phyloP scores from a whole-genome alignment of 2,329 filamentous ascomycete genomes.

The Aspergillus fijiensis region DNA sequence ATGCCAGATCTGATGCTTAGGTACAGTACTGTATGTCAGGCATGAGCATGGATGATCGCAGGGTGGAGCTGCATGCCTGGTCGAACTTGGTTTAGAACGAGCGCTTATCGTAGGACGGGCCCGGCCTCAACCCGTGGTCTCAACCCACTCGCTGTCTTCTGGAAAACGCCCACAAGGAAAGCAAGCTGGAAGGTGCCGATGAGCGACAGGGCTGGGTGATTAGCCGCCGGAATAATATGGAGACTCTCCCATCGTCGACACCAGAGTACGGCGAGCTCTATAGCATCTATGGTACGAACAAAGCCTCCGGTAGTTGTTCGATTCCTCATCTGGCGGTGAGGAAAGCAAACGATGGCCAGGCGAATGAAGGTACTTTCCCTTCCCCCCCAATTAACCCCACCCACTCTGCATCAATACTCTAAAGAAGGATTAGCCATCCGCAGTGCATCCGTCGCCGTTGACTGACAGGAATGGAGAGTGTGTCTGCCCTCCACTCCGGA shows the following conservation, averaged over 20 bases:
- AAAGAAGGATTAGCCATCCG: conserved; percentile 2
- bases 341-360: conserved; percentile 22
- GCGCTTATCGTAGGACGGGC: conserved; percentile 3
- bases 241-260: background rate
- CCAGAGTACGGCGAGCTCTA: conserved; percentile 1
- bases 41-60: conserved; percentile 12
- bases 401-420: conserved; percentile 18
- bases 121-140: background rate
- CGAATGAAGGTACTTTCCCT: conserved; percentile 12
- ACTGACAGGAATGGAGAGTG: background rate
- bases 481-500: conserved; percentile 1
- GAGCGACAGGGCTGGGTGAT: conserved; percentile 11
- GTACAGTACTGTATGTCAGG: conserved; percentile 5
- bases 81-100: background rate
- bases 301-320: conserved; percentile 3
- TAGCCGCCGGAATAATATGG: background rate
- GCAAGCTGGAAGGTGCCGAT: conserved; percentile 10
- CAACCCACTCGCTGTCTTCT: conserved; percentile 14
- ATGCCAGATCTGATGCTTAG: background rate
- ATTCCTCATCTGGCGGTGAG: conserved; percentile 26
- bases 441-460: conserved; percentile 8
- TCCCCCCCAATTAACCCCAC: conserved; percentile 23
- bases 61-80: background rate
- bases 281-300: background rate
- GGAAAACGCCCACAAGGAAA: conserved; percentile 15